These are phyloP conservation scores for Nephelium lappaceum DNA, from an alignment of 345 rosid genomes.

Conservation along the genomic window DNA sequence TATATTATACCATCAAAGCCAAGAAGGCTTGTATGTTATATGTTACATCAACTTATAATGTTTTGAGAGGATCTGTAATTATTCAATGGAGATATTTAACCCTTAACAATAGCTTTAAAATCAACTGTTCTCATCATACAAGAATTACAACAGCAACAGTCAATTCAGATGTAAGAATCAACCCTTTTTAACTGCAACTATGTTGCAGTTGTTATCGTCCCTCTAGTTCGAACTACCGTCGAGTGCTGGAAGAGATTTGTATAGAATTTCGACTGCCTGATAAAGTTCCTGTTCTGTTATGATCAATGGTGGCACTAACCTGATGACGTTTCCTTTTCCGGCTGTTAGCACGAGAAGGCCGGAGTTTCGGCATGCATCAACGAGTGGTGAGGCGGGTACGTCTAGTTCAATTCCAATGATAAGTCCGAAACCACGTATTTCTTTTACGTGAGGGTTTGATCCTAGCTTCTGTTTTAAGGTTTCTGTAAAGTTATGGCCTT, in stretches of 20 bases:
- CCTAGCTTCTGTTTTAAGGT: constrained; percentile 57
- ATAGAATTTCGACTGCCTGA: constrained; percentile 61
- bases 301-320: constrained; percentile 88
- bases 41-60: too few species aligned
- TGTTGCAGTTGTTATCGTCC: not conserved
- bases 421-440: constrained; percentile 83
- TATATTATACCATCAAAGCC: too few species aligned
- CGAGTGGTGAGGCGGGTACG: constrained; percentile 61
- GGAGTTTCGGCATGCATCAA: constrained; percentile 74
- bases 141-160: not conserved
- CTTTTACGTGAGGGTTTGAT: constrained; percentile 72
- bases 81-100: too few species aligned
- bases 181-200: not conserved
- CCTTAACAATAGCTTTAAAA: too few species aligned
- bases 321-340: constrained; percentile 83
- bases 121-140: too few species aligned
- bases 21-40: too few species aligned
- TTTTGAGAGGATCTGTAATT: too few species aligned
- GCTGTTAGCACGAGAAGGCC: constrained; percentile 79
- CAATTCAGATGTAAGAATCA: not conserved
- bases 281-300: constrained; percentile 68
- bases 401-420: constrained; percentile 81
- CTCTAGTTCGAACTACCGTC: constrained; percentile 17
- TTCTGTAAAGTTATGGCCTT: constrained; percentile 68
- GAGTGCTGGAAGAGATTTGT: constrained; percentile 28